These are phyloP conservation scores for Aspergillus versicolor DNA, from an alignment of 2,329 filamentous ascomycete genomes.

Conservation along the genomic window DNA sequence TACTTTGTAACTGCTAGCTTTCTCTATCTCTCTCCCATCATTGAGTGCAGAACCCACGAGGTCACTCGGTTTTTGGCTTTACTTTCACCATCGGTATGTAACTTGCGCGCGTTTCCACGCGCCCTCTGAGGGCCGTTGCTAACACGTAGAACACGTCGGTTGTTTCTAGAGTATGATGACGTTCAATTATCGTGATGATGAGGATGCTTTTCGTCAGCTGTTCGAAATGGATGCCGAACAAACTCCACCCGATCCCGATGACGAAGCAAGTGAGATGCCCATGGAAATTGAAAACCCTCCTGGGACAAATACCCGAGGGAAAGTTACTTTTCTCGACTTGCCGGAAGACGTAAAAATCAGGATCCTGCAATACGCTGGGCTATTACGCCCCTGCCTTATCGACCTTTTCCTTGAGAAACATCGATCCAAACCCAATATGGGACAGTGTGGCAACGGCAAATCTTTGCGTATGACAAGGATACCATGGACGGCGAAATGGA, in stretches of 20 bases:
- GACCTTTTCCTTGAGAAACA: slow-evolving; percentile 14
- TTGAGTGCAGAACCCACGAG: not conserved
- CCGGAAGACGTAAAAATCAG: slow-evolving; percentile 18
- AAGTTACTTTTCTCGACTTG: slow-evolving; percentile 20
- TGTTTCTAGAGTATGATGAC: not conserved
- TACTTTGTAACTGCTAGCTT: not conserved
- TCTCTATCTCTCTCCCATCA: not conserved
- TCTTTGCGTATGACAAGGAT: slow-evolving; percentile 5
- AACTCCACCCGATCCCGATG: not conserved
- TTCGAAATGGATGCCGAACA: not conserved
- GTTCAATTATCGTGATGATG: not conserved
- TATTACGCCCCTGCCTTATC: slow-evolving; percentile 24
- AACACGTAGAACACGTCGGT: not conserved
- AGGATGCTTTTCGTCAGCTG: not conserved
- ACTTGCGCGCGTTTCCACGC: not conserved
- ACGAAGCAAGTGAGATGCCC: not conserved
- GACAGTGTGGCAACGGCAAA: not conserved
- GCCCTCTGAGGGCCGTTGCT: not conserved
- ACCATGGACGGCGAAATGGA: slow-evolving; percentile 5
- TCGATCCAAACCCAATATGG: slow-evolving; percentile 5
- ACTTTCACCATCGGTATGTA: not conserved
- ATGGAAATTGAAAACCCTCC: not conserved
- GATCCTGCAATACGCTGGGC: slow-evolving; percentile 22
- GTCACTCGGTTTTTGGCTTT: not conserved
- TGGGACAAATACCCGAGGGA: not conserved